phyloP scores from a whole-genome alignment of 2,329 filamentous ascomycete genomes.

The Paecilomyces sp. region DNA sequence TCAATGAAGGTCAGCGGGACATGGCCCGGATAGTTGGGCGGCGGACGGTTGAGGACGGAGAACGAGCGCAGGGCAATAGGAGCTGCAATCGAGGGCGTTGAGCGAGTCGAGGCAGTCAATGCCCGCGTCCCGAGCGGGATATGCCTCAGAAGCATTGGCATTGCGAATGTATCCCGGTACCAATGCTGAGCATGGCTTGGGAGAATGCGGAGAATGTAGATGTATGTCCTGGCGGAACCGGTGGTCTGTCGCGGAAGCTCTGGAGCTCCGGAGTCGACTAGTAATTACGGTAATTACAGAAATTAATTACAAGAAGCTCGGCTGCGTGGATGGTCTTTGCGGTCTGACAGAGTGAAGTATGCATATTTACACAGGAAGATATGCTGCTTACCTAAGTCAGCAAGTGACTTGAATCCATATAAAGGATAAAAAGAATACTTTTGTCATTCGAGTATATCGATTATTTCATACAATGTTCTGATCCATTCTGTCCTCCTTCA shows the following conservation, averaged over 20 bases:
- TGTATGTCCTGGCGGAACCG: not conserved
- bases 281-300: not conserved
- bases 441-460: not conserved
- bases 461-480: not conserved
- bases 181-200: not conserved
- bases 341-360: not conserved
- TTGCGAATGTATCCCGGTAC: not conserved
- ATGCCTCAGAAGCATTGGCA: slow-evolving; percentile 1
- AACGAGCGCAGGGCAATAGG: slow-evolving; percentile 45
- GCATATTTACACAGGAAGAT: not conserved
- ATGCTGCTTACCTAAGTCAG: not conserved
- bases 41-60: slow-evolving; percentile 77
- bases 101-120: not conserved
- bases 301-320: not conserved
- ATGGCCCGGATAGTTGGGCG: slow-evolving; percentile 85
- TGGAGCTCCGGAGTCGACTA: not conserved
- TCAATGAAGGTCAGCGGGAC: slow-evolving; percentile 77
- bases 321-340: not conserved
- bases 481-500: not conserved
- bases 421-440: not conserved
- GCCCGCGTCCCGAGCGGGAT: not conserved
- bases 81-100: not conserved
- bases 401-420: not conserved
- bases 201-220: not conserved
- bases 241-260: not conserved